Base-by-base conservation (phyloP, 2,329 filamentous ascomycete genomes). In the Nakataea oryzae region DNA sequence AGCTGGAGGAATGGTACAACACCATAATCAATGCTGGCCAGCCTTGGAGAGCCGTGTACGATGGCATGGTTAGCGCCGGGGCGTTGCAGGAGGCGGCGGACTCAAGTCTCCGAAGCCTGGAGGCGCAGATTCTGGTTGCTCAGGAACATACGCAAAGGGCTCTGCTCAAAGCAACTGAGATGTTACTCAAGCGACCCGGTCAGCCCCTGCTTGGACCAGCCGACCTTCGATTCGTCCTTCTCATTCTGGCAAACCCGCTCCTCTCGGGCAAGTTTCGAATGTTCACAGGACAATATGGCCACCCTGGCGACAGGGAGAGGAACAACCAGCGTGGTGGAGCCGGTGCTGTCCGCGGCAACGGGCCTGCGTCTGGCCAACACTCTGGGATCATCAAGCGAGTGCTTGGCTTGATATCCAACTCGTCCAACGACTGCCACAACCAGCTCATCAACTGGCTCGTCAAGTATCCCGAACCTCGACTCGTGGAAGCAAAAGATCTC, bases 311-410 rank as follows among this genome's bases (percentile, higher is more conserved):
- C 32, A 63, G 66, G 17, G 66, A 67, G 34, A 62, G 32, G 12
- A 54, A n/a, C 58, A 67, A 68, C 26, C 54, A 34, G 11, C 34
- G 14, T 58, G 50, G 29, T 54, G 41, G 3, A 30, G 50, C 27
- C 27, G 11, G 21, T 50, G 61, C 64, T 3, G 57, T 63, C 3
- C 70, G 75, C 7, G 74, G 71, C 50, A 72, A 74, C 3, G 78
- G 78, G 0, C 79, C 75, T 9, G 70, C 79, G 13, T 78, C 83
- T 29, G 87, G 87, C 1, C 85, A 90, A 63, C 89, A 96, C 73
- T 92, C 90, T 2, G 89, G 88, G 5, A 88, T 96, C 61, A 84
- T 96, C 68, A 96, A 96, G 73, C 85, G 93, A 50, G 86, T 96
- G 54, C 73, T 96, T 29, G 93, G 93, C 0, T 76, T 96, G 12